phyloP scores from a whole-genome alignment of 2,329 filamentous ascomycete species.

The Talaromyces funiculosus region DNA sequence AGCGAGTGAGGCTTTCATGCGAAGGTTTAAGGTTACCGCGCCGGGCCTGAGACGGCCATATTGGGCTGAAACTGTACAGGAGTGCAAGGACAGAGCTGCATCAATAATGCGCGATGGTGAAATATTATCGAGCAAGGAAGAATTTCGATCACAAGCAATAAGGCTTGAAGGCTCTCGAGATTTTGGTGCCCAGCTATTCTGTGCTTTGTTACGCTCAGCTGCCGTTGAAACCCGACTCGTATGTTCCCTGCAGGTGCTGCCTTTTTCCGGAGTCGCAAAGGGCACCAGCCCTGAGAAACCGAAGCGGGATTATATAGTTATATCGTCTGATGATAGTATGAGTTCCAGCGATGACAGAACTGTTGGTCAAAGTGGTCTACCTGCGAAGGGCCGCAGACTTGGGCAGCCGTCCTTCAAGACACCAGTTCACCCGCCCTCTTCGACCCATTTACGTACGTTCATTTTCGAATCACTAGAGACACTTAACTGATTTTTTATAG shows the following conservation, averaged over 20 bases:
- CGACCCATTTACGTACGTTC: constrained; percentile 20
- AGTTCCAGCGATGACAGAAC: constrained; percentile 25
- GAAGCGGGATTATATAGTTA: constrained; percentile 30
- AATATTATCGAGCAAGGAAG: constrained; percentile 60
- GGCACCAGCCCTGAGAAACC: constrained; percentile 40
- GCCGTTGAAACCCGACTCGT: constrained; percentile 78
- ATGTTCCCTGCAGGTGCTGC: constrained; percentile 80
- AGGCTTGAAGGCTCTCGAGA: constrained; percentile 76
- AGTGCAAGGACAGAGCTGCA: constrained; percentile 56
- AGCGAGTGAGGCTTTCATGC: constrained; percentile 60
- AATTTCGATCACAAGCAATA: constrained; percentile 67
- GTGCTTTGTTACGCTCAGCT: constrained; percentile 74
- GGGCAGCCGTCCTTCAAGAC: constrained; percentile 33
- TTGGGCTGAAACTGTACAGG: constrained; percentile 66
- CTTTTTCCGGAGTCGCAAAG: constrained; percentile 53
- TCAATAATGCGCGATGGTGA: constrained; percentile 59
- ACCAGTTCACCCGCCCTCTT: constrained; percentile 15
- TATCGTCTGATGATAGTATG: constrained; percentile 32
- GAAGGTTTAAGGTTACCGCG: constrained; percentile 64
- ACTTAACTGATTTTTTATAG: constrained; percentile 15
- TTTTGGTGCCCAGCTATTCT: constrained; percentile 84
- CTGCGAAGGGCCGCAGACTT: constrained; percentile 26
- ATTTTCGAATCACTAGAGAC: not conserved
- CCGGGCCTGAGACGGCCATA: constrained; percentile 63
- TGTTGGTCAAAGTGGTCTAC: constrained; percentile 9